A percentile compares a stretch with the other conserved stretches of the same genome.
Evolutionary conservation across 805 yeast species (phyloP).

Genomic region (Yamadazyma endophytica): DNA sequence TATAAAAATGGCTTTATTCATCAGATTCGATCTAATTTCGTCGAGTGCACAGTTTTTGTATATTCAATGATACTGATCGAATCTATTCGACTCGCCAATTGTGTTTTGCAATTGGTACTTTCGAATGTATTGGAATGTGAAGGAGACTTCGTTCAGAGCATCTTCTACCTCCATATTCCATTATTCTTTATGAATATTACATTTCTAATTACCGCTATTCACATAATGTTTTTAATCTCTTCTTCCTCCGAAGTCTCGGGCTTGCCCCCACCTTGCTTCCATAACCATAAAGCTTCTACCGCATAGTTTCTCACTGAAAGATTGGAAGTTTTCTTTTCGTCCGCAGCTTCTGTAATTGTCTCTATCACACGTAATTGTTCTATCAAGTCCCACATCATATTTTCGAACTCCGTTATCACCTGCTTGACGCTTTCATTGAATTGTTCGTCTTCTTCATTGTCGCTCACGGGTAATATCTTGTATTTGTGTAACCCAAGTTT

Average conservation of each 20-base stretch:
- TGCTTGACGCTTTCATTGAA: constrained; percentile 21
- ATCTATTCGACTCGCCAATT: neutral
- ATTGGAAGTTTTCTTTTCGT: constrained; percentile 59
- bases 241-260: constrained; percentile 24
- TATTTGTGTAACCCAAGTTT: constrained; percentile 67
- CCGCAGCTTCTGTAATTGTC: constrained; percentile 61
- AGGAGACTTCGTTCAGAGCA: neutral
- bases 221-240: constrained; percentile 14
- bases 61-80: too few relatives aligned
- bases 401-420: constrained; percentile 39
- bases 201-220: constrained; percentile 1
- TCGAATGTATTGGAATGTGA: neutral
- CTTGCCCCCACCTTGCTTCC: constrained; percentile 56
- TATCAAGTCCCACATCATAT: constrained; percentile 67
- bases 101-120: neutral
- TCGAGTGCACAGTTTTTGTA: too few relatives aligned
- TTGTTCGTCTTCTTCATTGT: constrained; percentile 27
- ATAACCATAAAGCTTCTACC: constrained; percentile 85
- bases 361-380: constrained; percentile 61
- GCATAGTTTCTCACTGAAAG: constrained; percentile 79
- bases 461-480: constrained; percentile 44
- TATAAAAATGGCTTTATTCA: too few relatives aligned
- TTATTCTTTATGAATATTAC: constrained; percentile 1
- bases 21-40: too few relatives aligned
- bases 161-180: constrained; percentile 1